A percentile compares a stretch with the other conserved stretches of the same genome.
phyloP scores from a whole-genome alignment of 106 monocot species.

The Triglochin maritima region DNA sequence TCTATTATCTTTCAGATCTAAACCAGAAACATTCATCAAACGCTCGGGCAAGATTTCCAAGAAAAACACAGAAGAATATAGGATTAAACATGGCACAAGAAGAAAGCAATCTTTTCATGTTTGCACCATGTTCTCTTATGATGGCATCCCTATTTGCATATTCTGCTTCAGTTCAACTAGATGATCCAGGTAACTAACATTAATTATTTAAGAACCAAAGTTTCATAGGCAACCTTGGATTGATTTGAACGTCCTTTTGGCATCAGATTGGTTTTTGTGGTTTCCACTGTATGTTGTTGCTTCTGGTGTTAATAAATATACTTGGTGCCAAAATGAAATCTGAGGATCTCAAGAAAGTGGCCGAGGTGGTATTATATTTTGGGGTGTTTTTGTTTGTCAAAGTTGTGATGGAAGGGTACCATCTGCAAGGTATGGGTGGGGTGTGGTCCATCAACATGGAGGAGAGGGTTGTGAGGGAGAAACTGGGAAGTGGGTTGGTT shows the following conservation, averaged over 20 bases:
- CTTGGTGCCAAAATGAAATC: neutral
- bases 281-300: slow-evolving; percentile 49
- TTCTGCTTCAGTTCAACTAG: slow-evolving; percentile 56
- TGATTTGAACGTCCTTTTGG: neutral
- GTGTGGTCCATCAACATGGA: slow-evolving; percentile 50
- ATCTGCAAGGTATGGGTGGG: slow-evolving; percentile 14
- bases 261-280: slow-evolving; percentile 72
- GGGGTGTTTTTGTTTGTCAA: slow-evolving; percentile 28
- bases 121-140: slow-evolving; percentile 28
- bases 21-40: too few species aligned
- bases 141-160: slow-evolving; percentile 57
- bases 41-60: too few species aligned
- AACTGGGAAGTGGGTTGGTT: slow-evolving; percentile 54
- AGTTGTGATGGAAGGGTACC: slow-evolving; percentile 29
- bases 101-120: neutral
- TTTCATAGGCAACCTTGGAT: neutral
- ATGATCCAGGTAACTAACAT: slow-evolving; percentile 36
- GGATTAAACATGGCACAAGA: too few species aligned
- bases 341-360: neutral
- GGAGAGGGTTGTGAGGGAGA: slow-evolving; percentile 67
- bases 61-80: too few species aligned
- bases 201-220: neutral
- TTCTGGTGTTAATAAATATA: slow-evolving; percentile 7
- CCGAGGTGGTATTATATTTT: neutral
- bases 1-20: too few species aligned